A percentile compares a stretch with the other conserved stretches of the same genome.
Conservation (phyloP, 2,329 filamentous ascomycete species). For the Colletotrichum graminicola region DNA sequence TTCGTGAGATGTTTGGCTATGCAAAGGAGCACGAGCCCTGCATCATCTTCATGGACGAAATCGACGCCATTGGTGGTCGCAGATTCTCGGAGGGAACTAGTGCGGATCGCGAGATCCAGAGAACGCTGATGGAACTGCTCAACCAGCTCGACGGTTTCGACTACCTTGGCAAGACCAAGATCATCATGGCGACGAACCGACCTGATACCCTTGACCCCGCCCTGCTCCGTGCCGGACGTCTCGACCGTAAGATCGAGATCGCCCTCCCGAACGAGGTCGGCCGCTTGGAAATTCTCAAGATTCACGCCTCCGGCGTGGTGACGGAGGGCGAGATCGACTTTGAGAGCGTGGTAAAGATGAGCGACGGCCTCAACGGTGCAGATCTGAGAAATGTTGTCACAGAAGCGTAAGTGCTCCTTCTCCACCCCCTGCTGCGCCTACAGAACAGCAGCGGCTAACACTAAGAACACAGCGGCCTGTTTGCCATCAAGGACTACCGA, state of each 20-base stretch:
- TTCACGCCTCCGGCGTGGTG: conserved; percentile 87
- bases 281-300: conserved; percentile 96
- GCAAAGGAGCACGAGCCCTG: conserved; percentile 99
- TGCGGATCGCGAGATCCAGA: conserved; percentile 97
- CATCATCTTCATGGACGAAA: conserved; percentile 99
- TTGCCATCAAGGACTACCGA: conserved; percentile 98
- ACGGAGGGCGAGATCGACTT: conserved; percentile 97
- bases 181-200: conserved; percentile 99
- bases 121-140: conserved; percentile 97
- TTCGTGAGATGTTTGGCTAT: conserved; percentile 99
- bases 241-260: conserved; percentile 99
- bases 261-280: conserved; percentile 97
- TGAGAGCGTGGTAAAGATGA: conserved; percentile 99
- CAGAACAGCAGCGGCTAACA: conserved; percentile 45
- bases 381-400: conserved; percentile 98
- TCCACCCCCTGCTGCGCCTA: neutral
- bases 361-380: conserved; percentile 95
- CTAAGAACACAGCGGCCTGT: conserved; percentile 78
- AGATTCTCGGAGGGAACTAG: conserved; percentile 98
- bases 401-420: conserved; percentile 82
- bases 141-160: conserved; percentile 99
- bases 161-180: conserved; percentile 99
- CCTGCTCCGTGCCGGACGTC: conserved; percentile 88
- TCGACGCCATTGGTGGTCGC: conserved; percentile 96
- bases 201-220: conserved; percentile 96